Percentiles rank a stretch among this genome's conserved stretches.
phyloP scores from a whole-genome alignment of 805 yeast species.

The Candida sithepensis region DNA sequence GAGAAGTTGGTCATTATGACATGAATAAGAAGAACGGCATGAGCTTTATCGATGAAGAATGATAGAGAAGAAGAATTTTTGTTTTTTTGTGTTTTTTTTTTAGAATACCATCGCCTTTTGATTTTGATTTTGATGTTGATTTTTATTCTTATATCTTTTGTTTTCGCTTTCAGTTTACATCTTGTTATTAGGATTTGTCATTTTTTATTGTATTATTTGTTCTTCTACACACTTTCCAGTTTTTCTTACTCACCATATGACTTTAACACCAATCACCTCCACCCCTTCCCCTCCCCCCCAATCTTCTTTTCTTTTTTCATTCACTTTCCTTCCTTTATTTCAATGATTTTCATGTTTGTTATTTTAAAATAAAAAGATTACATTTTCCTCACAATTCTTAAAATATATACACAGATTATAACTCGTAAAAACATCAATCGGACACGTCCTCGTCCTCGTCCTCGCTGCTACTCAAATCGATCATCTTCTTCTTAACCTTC shows the following conservation, averaged over 20 bases:
- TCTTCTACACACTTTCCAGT: neutral
- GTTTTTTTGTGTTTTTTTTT: neutral
- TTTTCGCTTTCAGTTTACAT: neutral
- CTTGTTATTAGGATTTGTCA: too few relatives aligned
- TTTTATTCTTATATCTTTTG: neutral
- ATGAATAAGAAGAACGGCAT: neutral
- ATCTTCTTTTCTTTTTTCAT: too few relatives aligned
- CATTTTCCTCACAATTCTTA: too few relatives aligned
- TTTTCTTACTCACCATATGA: neutral
- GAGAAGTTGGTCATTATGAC: neutral
- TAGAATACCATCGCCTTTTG: neutral
- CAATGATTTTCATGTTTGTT: neutral
- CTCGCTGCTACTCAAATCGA: slow-evolving; percentile 13
- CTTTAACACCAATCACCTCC: too few relatives aligned
- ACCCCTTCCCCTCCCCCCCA: too few relatives aligned
- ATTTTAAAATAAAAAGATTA: too few relatives aligned
- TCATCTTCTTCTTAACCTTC: neutral
- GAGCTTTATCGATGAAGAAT: slow-evolving; percentile 12
- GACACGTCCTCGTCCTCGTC: slow-evolving; percentile 6
- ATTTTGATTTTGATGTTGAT: neutral
- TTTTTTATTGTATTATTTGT: neutral
- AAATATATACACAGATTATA: too few relatives aligned
- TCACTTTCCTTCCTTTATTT: neutral
- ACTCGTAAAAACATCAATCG: too few relatives aligned
- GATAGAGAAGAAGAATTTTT: neutral